Base-by-base conservation (phyloP, 257 asterid species). In the Nicotiana noctiflora region DNA sequence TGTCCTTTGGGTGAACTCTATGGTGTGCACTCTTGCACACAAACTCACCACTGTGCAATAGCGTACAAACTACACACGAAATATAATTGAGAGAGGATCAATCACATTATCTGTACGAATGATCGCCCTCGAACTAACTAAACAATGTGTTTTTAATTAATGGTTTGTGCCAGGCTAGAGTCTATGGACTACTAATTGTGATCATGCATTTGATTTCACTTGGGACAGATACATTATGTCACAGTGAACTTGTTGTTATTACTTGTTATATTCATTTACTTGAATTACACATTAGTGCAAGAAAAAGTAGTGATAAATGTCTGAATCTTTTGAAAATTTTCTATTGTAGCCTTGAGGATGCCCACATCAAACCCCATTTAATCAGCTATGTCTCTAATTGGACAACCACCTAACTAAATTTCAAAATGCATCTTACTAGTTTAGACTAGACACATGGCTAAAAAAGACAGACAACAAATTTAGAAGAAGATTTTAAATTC, bases 1-100 rank as follows among this genome's bases (percentile, higher is more conserved):
- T 4, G 37, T 0, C 37, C 6, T 32, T 32, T 1, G 37, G 37
- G 37, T 5, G 0, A 32, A 32, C 5, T 32, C 6, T 32, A 1
- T 32, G 37, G 6, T 32, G 6, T 0, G 6, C 6, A 32, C 6
- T 32, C 37, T 32, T 32, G 37, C 37, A 0, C 6, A 32, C 37
- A 32, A 32, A 6, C 8, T 0, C 1, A 5, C 8, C 37, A 32
- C 1, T 32, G 8, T 32, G 37, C 0, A 4, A 32, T 32, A 32
- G 0, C 37, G 0, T 5, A 6, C 37, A 5, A 32, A 5, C 8
- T 1, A 32, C 6, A 32, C 6, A 0, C 0, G 0, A 0, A 0
- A 32, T 32, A 4, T 5, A 32, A 32, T 32, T 32, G 1, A 32
- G 0, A 32, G 37, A 1, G 1, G 6, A 32, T 32, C 37, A 1